These are phyloP conservation scores for Citrus sp. DNA, from an alignment of 345 rosid species.

Conservation along the genomic window DNA sequence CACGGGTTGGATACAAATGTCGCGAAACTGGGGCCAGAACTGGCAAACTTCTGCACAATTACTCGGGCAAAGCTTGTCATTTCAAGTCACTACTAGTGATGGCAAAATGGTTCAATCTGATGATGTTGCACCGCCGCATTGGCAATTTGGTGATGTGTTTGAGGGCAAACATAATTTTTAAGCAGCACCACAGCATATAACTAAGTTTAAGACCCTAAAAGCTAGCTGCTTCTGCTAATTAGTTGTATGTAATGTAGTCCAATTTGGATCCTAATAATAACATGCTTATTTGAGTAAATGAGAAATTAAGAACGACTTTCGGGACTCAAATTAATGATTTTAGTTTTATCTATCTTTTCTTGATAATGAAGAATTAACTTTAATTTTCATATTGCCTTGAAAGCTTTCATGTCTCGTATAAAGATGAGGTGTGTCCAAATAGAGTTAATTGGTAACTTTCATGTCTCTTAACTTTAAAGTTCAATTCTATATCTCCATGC, in stretches of 20 bases:
- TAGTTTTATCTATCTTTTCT: neutral
- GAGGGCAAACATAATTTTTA: neutral
- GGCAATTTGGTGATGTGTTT: slow-evolving; percentile 10
- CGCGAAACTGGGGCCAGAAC: slow-evolving; percentile 13
- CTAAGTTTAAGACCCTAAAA: neutral
- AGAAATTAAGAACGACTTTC: neutral
- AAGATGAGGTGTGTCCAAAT: neutral
- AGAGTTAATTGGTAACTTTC: neutral
- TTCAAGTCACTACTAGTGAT: slow-evolving; percentile 8
- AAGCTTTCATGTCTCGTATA: neutral
- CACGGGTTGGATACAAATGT: slow-evolving; percentile 12
- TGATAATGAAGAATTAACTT: neutral
- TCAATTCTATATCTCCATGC: neutral
- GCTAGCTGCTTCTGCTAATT: neutral
- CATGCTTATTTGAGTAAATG: neutral
- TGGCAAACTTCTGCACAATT: neutral
- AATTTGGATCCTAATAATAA: neutral
- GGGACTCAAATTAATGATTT: neutral
- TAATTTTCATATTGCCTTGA: neutral
- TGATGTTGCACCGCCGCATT: neutral
- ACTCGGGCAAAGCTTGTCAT: slow-evolving; percentile 11
- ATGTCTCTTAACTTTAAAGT: neutral
- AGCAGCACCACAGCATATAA: neutral
- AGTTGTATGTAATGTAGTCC: neutral
- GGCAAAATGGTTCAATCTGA: slow-evolving; percentile 4